Conservation (phyloP, 768 basidiomycete species). For the Leccinum pellstonianum region DNA sequence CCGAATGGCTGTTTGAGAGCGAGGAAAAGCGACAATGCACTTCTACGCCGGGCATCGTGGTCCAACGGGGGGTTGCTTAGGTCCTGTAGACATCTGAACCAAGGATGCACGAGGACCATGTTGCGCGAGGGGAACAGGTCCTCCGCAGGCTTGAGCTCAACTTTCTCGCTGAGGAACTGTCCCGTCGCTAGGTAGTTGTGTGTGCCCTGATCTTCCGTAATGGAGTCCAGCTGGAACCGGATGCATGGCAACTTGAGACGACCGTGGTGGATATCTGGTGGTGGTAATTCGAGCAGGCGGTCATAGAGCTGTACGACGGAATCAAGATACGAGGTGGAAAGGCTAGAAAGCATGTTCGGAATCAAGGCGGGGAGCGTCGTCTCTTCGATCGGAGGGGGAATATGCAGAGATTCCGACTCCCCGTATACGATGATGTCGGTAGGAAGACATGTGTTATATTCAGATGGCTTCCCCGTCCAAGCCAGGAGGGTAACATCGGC, state of each 20-base stretch:
- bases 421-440: conserved; percentile 20
- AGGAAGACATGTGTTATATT: conserved; percentile 26
- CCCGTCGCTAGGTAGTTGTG: conserved; percentile 17
- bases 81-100: conserved; percentile 16
- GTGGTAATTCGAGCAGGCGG: conserved; percentile 10
- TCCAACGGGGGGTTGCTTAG: conserved; percentile 7
- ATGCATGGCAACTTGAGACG: conserved; percentile 16
- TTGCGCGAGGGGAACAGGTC: conserved; percentile 5
- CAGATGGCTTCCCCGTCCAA: conserved; percentile 21
- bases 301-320: conserved; percentile 14
- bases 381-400: conserved; percentile 10
- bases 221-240: conserved; percentile 11
- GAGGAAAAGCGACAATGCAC: conserved; percentile 13
- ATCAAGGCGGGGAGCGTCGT: conserved; percentile 6
- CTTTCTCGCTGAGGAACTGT: conserved; percentile 1
- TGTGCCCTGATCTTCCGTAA: conserved; percentile 1
- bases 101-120: conserved; percentile 21
- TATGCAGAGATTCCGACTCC: conserved; percentile 1
- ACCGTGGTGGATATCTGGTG: conserved; percentile 16
- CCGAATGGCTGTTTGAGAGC: conserved; percentile 19
- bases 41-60: too few relatives aligned
- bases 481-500: conserved; percentile 15
- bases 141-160: conserved; percentile 16
- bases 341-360: not conserved
- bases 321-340: not conserved